Conservation (phyloP, 1,284 basidiomycete genomes). For the Cutaneotrichosporon sp. region DNA sequence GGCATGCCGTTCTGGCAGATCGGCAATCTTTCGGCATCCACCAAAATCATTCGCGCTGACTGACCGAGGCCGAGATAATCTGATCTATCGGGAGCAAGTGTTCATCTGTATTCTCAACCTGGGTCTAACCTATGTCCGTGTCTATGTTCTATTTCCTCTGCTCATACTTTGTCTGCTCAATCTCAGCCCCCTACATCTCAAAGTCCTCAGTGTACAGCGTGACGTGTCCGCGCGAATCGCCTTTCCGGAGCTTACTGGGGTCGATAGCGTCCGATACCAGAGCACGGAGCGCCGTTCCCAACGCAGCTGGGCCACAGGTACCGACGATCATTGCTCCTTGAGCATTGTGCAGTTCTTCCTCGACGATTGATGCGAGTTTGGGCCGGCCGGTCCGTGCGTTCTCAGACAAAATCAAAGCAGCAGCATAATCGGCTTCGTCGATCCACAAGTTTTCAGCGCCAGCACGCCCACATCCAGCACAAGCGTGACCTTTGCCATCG, state of each 20-base stretch:
- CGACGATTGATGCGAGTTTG: conserved; percentile 64
- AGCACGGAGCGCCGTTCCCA: conserved; percentile 16
- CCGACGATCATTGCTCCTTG: conserved; percentile 66
- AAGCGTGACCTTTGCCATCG: conserved; percentile 14
- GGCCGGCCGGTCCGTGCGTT: conserved; percentile 71
- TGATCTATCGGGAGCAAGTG: too few relatives aligned
- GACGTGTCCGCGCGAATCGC: conserved; percentile 20
- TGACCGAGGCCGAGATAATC: too few relatives aligned
- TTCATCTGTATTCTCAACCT: not conserved
- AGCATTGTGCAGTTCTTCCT: conserved; percentile 64
- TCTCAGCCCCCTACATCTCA: conserved; percentile 24
- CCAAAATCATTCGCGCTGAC: too few relatives aligned
- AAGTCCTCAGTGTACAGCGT: conserved; percentile 28
- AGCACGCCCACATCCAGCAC: conserved; percentile 11
- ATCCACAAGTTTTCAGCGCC: conserved; percentile 55
- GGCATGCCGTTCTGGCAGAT: not conserved
- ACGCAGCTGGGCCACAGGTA: conserved; percentile 18
- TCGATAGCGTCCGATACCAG: conserved; percentile 20
- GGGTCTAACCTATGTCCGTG: not conserved
- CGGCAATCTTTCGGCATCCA: too few relatives aligned
- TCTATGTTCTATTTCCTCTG: not conserved
- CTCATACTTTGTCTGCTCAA: too few relatives aligned
- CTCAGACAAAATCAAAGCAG: conserved; percentile 69
- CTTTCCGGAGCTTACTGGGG: conserved; percentile 14
- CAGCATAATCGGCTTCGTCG: conserved; percentile 65